Evolutionary conservation across 2,329 filamentous ascomycete species (phyloP), one percentile per base, ranked within the genome.

Genomic region (Podosphaera fusca): DNA sequence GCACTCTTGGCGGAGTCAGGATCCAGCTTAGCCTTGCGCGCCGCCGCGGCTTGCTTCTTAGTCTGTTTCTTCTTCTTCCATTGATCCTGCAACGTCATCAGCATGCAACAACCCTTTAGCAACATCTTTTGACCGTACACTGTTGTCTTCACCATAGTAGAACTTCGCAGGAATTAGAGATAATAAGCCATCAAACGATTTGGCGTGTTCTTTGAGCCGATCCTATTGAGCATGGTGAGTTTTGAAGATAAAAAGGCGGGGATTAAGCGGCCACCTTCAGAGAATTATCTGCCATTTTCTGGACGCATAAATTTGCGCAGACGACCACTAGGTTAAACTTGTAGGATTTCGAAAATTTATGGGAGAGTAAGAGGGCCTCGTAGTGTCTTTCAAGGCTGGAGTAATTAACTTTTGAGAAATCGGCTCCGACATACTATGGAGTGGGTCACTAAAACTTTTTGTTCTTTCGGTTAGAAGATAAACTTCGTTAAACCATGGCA

Each of bases 51-150:
- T 70, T 95, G 79, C 69, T 87, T 85, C 69, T 94, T 95, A 55
- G 87, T 90, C 72, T 96, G 89, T 74, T 96, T 96, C 72, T 92
- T 94, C 67, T 84, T 84, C 69, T 82, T 81, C 87, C 88, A 94
- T 82, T 95, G 87, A 65, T 92, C 85, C 87, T 94, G 66, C 60
- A 62, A 55, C 56, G 51, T 35, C 38, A 33, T 58, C 55, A 60
- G 62, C 57, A 64, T 59, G 57, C 57, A 46, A 50, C 56, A 47
- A 56, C 55, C 56, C 35, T 54, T 46, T 40, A 55, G 6, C 31
- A 7, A 42, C 33, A 14, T 52, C 55, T 50, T 33, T 33, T 40
- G n/a, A 38, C 75, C 79, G 65, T 76, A 83, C 80, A 70, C 77
- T 84, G 57, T 75, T 81, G 66, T 85, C 82, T 66, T 81, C 75